Evolutionary conservation across 2,329 filamentous ascomycete genomes (phyloP), one percentile per base, ranked within the genome.

Genomic region (Coniochaeta sp.): DNA sequence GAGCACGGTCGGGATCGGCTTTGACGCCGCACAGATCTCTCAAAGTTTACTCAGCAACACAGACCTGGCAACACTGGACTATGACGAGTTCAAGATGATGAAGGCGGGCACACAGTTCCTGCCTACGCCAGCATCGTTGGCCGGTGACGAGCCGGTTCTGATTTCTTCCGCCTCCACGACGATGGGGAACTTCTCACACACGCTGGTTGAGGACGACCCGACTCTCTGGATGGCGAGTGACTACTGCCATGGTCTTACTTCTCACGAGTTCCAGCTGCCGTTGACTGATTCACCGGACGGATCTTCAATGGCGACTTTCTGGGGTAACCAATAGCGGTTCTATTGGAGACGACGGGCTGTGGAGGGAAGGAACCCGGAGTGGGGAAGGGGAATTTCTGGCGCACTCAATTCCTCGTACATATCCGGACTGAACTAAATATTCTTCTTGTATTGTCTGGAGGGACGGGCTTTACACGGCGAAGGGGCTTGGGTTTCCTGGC

Each of bases 41-140:
- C 72, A 69, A 55, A 71, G 74, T 65, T 65, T 82, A 38, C 73
- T 78, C 57, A 70, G 73, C 58, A 69, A 65, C 62, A 67, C 70
- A 61, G 80, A 83, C 60, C 67, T 84, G 56, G 76, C 74, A 57
- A 75, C 73, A 64, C 76, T 84, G 61, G 83, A 84, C 66, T 80
- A 83, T 64, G 79, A 83, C 62, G 80, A 80, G 61, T 83, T 85
- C 67, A 72, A 71, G 64, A 78, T 81, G 66, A 81, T 81, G 66
- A 78, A 78, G 58, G 73, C 75, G 0, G 73, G 77, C 54, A 75
- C 72, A 66, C 81, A 81, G 66, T 76, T 76, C 62, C 67, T 77
- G 59, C 73, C 76, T 14, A 72, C 73, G 2, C 68, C 76, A 24
- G 68, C 73, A 5, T 73, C 74, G 1, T 70, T 78, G 63, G 69